These are phyloP conservation scores for Colletotrichum liriopes DNA, from an alignment of 2,329 filamentous ascomycete species.

Conservation along the genomic window DNA sequence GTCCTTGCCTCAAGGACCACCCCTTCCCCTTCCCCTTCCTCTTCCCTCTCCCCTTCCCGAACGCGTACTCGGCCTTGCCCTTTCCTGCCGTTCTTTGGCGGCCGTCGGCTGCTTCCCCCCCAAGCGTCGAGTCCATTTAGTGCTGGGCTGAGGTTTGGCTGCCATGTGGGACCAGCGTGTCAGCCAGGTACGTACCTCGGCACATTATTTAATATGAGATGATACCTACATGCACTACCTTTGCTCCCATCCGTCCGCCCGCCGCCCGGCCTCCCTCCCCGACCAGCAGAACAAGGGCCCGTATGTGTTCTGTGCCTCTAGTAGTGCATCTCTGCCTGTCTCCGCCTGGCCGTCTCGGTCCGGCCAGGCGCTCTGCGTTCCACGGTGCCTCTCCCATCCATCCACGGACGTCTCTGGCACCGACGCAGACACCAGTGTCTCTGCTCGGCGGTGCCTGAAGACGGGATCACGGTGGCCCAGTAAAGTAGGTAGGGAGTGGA, in stretches of 20 bases:
- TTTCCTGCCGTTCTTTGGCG: background rate
- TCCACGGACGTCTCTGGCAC: background rate
- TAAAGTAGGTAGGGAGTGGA: no score
- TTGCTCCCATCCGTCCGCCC: background rate
- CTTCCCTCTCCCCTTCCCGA: background rate
- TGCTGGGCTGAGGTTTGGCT: background rate
- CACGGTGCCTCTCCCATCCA: no score
- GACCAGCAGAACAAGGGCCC: background rate
- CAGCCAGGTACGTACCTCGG: conserved; percentile 4
- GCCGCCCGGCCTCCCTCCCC: background rate
- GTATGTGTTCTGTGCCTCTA: background rate
- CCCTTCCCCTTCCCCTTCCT: no score
- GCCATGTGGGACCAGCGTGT: conserved; percentile 1
- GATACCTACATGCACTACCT: background rate
- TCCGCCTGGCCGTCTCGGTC: no score
- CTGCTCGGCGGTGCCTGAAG: background rate
- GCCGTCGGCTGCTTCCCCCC: background rate
- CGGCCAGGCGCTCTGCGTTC: no score
- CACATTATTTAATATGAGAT: conserved; percentile 1
- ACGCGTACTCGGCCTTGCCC: background rate
- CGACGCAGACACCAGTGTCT: background rate
- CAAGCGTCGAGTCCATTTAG: background rate
- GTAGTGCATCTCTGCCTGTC: background rate
- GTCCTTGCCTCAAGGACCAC: conserved; percentile 4
- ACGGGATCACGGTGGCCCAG: background rate